Evolutionary conservation across 306 rosid genomes (phyloP).

Genomic region (Gillenia trifoliata): DNA sequence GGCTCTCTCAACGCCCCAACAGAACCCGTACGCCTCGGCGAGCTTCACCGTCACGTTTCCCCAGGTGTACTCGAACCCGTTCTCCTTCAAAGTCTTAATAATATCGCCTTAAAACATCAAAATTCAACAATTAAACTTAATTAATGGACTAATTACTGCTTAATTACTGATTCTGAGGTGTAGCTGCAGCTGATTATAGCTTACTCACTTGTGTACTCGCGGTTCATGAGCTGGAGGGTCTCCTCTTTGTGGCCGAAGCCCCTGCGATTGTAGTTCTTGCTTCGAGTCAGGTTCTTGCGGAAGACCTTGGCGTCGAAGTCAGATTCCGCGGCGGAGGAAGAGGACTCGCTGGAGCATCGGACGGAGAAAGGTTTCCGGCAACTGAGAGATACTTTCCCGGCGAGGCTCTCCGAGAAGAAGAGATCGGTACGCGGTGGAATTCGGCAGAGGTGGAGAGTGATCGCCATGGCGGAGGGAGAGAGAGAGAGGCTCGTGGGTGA

Average conservation of each 20-base stretch:
- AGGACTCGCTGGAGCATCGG: constrained; percentile 50
- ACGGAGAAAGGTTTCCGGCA: constrained; percentile 47
- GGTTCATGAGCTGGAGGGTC: constrained; percentile 79
- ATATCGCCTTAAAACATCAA: constrained; percentile 55
- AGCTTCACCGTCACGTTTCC: constrained; percentile 84
- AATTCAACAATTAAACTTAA: background rate
- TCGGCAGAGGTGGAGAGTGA: constrained; percentile 56
- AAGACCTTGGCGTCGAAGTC: constrained; percentile 81
- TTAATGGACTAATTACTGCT: background rate
- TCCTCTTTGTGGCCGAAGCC: constrained; percentile 90
- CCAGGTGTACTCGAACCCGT: constrained; percentile 78
- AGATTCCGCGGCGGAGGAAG: constrained; percentile 40
- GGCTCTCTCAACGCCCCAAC: constrained; percentile 98
- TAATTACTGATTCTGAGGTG: background rate
- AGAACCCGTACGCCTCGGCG: constrained; percentile 92
- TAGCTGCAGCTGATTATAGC: background rate
- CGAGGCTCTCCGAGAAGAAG: constrained; percentile 29
- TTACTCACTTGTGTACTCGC: constrained; percentile 88
- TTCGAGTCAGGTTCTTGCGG: constrained; percentile 82
- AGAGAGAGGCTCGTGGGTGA: background rate
- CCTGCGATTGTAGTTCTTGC: constrained; percentile 76
- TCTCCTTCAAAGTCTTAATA: constrained; percentile 76
- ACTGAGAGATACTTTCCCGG: constrained; percentile 20
- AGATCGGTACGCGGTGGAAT: constrained; percentile 43
- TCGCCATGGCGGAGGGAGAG: constrained; percentile 45